Base-by-base conservation (phyloP, 179 eudicot species). In the Nepenthes alata region DNA sequence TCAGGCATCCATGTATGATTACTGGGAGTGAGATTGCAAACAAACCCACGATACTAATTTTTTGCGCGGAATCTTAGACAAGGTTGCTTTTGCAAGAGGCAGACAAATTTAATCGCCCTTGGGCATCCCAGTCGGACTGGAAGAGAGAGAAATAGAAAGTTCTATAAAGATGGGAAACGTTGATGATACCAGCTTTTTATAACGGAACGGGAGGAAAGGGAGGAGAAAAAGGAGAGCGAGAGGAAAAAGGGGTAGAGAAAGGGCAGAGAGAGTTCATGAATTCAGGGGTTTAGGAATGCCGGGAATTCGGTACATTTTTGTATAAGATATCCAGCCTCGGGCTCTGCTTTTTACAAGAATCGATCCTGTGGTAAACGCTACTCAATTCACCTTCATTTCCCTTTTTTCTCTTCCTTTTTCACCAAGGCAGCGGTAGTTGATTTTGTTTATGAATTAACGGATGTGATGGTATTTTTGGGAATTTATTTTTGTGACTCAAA, bases 281-380 rank as follows among this genome's bases (percentile, higher is more conserved):
- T 69, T 64, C 66, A 65, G 59, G 52, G 54, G 70, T 35, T 70
- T 41, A 57, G 45, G 62, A 74, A 50, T 63, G 70, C 64, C 53
- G 44, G 49, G 58, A 65, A 63, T 64, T 73, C 64, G 67, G 53
- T 69, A 55, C 74, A 65, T 74, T 75, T 73, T 64, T 68, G 25
- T 25, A 25, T 25, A 25, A 25, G 25, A 25, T 25, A 25, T 25
- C 25, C 25, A 25, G 25, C 25, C 25, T 25, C 25, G 25, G 25
- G 25, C 0, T 25, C 25, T 25, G 25, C 25, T 25, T 25, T 25
- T 25, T 25, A 62, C 5, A 72, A 75, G 86, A 84, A 79, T 73
- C 77, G 77, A 71, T 75, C 86, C 74, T 70, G 81, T 82, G 94
- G 88, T 86, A 62, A 47, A 38, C 36, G 25, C 25, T 25, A 25